phyloP scores from a whole-genome alignment of 2,329 filamentous ascomycete species.

The Paracoccidioides brasiliensis region DNA sequence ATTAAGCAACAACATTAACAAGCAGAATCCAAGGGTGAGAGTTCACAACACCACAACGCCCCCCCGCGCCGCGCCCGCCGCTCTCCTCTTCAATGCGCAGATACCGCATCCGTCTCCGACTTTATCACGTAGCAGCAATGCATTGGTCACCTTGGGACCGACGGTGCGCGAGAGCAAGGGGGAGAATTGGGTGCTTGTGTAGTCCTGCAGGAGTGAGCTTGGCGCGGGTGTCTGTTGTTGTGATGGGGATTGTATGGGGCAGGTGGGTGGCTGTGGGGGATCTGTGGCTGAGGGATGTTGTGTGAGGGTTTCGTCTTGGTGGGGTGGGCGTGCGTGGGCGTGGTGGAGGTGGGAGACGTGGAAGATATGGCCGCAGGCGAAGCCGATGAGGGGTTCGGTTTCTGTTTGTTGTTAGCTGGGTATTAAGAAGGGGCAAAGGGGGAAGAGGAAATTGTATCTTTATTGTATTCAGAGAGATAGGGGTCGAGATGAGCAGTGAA shows the following conservation, averaged over 20 bases:
- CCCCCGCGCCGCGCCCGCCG: conserved; percentile 13
- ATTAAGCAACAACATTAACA: no score
- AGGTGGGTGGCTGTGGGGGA: conserved; percentile 5
- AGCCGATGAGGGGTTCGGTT: conserved; percentile 47
- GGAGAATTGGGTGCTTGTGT: conserved; percentile 4
- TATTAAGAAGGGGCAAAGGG: no score
- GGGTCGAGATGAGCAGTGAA: background rate
- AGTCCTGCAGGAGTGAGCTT: background rate
- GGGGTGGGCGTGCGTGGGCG: conserved; percentile 14
- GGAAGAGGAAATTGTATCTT: background rate
- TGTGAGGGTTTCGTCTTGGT: conserved; percentile 12
- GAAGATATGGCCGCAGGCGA: conserved; percentile 56
- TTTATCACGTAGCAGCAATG: conserved; percentile 60
- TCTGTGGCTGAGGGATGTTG: conserved; percentile 9
- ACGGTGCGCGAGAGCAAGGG: conserved; percentile 42
- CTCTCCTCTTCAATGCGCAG: conserved; percentile 24
- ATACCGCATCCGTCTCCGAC: conserved; percentile 35
- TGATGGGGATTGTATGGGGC: background rate
- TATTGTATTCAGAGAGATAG: background rate
- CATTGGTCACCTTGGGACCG: conserved; percentile 76
- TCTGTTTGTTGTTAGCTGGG: conserved; percentile 22
- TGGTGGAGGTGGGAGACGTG: conserved; percentile 49
- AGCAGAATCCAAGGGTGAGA: no score
- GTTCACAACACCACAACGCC: background rate
- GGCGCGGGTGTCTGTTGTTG: conserved; percentile 1